phyloP scores from a whole-genome alignment of 2,329 filamentous ascomycete species.

The Tolypocladium tropicale region DNA sequence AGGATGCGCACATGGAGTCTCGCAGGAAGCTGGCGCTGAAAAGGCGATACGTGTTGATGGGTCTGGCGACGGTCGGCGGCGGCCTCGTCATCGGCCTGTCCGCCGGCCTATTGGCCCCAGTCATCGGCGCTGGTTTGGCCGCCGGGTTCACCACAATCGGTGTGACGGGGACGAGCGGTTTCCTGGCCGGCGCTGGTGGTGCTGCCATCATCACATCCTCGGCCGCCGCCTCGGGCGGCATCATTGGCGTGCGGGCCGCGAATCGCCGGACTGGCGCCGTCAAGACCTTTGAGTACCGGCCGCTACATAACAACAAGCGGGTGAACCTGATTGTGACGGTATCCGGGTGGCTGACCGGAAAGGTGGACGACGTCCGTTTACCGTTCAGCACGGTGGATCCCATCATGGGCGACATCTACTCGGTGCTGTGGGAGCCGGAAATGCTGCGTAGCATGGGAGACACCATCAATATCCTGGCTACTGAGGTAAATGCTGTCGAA shows the following conservation, averaged over 20 bases:
- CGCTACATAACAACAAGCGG: constrained; percentile 94
- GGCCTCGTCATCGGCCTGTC: constrained; percentile 92
- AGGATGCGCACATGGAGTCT: constrained; percentile 84
- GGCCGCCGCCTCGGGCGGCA: constrained; percentile 74
- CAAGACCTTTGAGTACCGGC: constrained; percentile 92
- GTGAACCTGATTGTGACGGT: constrained; percentile 93
- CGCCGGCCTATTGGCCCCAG: constrained; percentile 79
- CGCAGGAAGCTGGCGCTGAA: constrained; percentile 74
- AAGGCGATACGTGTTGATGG: constrained; percentile 87
- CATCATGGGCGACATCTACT: constrained; percentile 97
- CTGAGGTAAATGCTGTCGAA: constrained; percentile 60
- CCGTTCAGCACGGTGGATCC: constrained; percentile 95
- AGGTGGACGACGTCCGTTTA: constrained; percentile 89
- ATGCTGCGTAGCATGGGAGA: constrained; percentile 97
- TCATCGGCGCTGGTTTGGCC: constrained; percentile 88
- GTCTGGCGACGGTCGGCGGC: constrained; percentile 88
- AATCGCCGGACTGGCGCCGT: constrained; percentile 81
- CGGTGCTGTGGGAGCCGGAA: constrained; percentile 93
- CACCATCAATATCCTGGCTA: constrained; percentile 96
- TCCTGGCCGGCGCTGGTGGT: constrained; percentile 83
- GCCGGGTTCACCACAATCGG: constrained; percentile 94
- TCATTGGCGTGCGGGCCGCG: constrained; percentile 80
- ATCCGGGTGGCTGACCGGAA: constrained; percentile 97
- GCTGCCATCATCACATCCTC: constrained; percentile 89
- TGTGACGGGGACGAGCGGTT: constrained; percentile 76